phyloP scores from a whole-genome alignment of 2,329 filamentous ascomycete genomes.

The Hypoxylon sp. region DNA sequence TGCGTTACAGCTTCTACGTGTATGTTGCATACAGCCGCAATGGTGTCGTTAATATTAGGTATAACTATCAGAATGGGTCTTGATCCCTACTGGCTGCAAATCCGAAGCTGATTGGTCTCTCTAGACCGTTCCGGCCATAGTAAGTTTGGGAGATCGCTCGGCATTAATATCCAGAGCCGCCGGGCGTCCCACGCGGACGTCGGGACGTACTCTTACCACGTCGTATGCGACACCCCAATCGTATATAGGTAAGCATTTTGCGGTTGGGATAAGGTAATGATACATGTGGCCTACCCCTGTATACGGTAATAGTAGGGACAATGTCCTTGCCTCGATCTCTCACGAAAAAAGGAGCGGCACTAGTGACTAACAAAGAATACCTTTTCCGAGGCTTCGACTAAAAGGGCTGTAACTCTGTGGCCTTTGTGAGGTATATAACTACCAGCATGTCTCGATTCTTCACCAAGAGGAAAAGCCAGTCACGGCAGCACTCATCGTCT shows the following conservation, averaged over 20 bases:
- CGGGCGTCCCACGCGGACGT: slow-evolving; percentile 9
- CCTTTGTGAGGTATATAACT: slow-evolving; percentile 29
- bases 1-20: slow-evolving; percentile 6
- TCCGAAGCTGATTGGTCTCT: slow-evolving; percentile 13
- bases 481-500: slow-evolving; percentile 1
- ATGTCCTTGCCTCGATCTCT: slow-evolving; percentile 27
- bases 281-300: slow-evolving; percentile 19
- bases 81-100: slow-evolving; percentile 6
- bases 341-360: slow-evolving; percentile 22
- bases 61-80: background rate
- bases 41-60: slow-evolving; percentile 21
- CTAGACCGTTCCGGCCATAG: slow-evolving; percentile 23
- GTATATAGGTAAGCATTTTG: slow-evolving; percentile 4
- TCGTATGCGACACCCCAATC: slow-evolving; percentile 7
- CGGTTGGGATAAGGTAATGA: background rate
- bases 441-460: slow-evolving; percentile 13
- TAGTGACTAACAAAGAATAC: slow-evolving; percentile 28
- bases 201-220: slow-evolving; percentile 1
- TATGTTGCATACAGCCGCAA: slow-evolving; percentile 5
- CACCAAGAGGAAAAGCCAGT: background rate
- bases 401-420: slow-evolving; percentile 11
- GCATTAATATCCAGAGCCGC: slow-evolving; percentile 20
- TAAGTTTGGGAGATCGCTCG: slow-evolving; percentile 24
- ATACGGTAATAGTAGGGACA: slow-evolving; percentile 32
- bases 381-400: slow-evolving; percentile 18